Conservation (phyloP, 164 flowering plant genomes). For the Macadamia integrifolia region DNA sequence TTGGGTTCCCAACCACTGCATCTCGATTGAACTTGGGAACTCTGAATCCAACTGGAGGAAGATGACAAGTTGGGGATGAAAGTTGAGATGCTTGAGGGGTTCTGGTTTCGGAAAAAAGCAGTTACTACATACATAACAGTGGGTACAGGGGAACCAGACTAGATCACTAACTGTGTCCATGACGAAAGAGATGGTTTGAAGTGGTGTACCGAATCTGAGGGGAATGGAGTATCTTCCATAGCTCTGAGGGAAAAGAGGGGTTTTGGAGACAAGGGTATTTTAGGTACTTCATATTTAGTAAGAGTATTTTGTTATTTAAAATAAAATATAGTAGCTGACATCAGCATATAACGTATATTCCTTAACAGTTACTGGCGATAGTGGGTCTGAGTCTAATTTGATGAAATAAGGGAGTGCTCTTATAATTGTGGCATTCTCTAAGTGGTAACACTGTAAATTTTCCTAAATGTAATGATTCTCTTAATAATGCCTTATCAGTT, state of each 20-base stretch:
- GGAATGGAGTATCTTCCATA: constrained; percentile 58
- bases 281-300: too few relatives aligned
- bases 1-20: too few relatives aligned
- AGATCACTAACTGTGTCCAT: constrained; percentile 57
- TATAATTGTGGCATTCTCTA: too few relatives aligned
- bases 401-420: too few relatives aligned
- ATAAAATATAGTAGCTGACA: too few relatives aligned
- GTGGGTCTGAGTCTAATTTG: too few relatives aligned
- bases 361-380: too few relatives aligned
- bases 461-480: too few relatives aligned
- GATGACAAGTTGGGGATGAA: constrained; percentile 51
- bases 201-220: constrained; percentile 57
- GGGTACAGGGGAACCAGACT: constrained; percentile 66
- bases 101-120: constrained; percentile 23
- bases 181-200: constrained; percentile 41
- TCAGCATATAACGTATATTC: too few relatives aligned
- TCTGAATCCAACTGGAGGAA: constrained; percentile 46
- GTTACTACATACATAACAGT: constrained; percentile 36
- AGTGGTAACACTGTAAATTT: too few relatives aligned
- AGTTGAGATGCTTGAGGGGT: constrained; percentile 13
- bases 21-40: constrained; percentile 11
- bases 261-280: constrained; percentile 9
- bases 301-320: too few relatives aligned
- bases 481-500: too few relatives aligned
- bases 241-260: constrained; percentile 40